Base-by-base conservation (phyloP, 192 early-diverging fungal species). In the Backusella psychrophila region DNA sequence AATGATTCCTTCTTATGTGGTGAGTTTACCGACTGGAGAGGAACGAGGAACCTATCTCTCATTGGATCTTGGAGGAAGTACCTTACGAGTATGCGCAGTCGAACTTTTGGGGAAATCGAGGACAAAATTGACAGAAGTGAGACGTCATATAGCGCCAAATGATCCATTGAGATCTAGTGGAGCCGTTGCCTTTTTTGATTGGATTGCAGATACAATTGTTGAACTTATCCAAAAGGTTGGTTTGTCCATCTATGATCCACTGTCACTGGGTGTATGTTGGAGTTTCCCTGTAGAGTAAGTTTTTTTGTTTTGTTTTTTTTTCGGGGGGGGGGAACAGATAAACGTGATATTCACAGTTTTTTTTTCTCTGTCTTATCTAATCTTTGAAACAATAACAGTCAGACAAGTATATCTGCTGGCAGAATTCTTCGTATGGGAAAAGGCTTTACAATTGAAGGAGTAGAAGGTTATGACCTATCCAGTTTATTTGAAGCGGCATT, bases 1-100 rank as follows among this genome's bases (percentile, higher is more conserved):
- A 63, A 96, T 96, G 96, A 93, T 98, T 73, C 97, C 96, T 23
- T 95, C 95, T 6, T 97, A 89, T 83, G 94, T 98, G 75, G 87
- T 91, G 6, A 79, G 81, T 59, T 84, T 93, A 23, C 96, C 97
- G 1, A 90, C 85, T 23, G 96, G 96, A 29, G 84, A 80, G 66
- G 97, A 99, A 79, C 88, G 81, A 33, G 97, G 97, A 31, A 87
- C 90, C 34, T 96, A 90, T 87, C 87, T 96, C 73, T 96, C 97
- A 6, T 87, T 99, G 63, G 97, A 99, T 77, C 83, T 99, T 67
- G 96, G 97, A 65, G 97, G 96, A 33, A 96, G 96, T 39, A 97
- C 97, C 85, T 90, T 99, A 76, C 92, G 96, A 44, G 95, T 97
- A 23, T 92, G 93, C 73, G 86, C 87, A 41, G 93, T 96, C 23